These are phyloP conservation scores for Aureobasidium sp. DNA, from an alignment of 2,329 filamentous ascomycete species.

Conservation along the genomic window DNA sequence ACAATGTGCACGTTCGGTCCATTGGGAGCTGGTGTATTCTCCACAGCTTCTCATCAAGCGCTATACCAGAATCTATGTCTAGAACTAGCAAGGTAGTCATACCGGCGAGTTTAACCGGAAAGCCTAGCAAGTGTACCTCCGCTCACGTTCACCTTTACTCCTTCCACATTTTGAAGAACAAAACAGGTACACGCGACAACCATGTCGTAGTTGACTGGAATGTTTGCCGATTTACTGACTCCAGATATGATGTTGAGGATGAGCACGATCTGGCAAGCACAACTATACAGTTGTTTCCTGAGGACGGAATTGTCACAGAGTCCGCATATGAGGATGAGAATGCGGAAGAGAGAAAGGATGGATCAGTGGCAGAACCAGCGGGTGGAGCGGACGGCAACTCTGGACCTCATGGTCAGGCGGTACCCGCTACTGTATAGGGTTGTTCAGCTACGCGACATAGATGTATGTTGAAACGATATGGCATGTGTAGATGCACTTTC, in stretches of 20 bases:
- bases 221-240: background rate
- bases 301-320: constrained; percentile 13
- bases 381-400: background rate
- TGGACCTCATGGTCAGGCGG: constrained; percentile 1
- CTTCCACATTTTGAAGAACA: background rate
- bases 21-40: background rate
- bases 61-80: background rate
- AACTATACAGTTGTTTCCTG: background rate
- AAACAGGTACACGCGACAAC: background rate
- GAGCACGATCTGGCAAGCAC: background rate
- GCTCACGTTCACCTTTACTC: background rate
- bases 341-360: constrained; percentile 13
- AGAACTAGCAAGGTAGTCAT: background rate
- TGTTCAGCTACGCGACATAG: too few species aligned
- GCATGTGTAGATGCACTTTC: too few species aligned
- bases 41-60: background rate
- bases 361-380: background rate
- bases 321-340: constrained; percentile 20
- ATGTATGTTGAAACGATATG: too few species aligned
- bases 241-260: background rate
- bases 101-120: background rate
- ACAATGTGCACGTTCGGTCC: background rate
- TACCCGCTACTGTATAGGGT: background rate
- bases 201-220: background rate
- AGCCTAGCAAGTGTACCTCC: background rate